Conservation (phyloP, 495 filamentous ascomycete species). For the Xylaria grammica region DNA sequence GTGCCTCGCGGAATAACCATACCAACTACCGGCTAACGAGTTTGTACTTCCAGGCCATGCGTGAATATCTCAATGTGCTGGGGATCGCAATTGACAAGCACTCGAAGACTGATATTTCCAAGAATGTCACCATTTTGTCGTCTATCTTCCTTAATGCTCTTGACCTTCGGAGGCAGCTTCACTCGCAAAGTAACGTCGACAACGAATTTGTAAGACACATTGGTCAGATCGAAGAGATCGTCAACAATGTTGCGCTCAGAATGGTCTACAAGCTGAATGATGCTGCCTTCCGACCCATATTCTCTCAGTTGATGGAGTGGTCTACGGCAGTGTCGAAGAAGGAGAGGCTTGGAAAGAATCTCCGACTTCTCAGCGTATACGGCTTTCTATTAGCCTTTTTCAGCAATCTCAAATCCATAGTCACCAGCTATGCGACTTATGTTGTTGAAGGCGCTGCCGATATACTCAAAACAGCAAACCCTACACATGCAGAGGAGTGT, state of each 20-base stretch:
- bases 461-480: slow-evolving; percentile 59
- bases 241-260: slow-evolving; percentile 74
- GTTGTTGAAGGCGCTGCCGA: slow-evolving; percentile 74
- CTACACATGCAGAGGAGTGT: slow-evolving; percentile 57
- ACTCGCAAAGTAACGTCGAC: slow-evolving; percentile 41
- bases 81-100: slow-evolving; percentile 73
- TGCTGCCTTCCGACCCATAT: slow-evolving; percentile 92
- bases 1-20: slow-evolving; percentile 25
- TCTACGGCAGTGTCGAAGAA: slow-evolving; percentile 60
- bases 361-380: slow-evolving; percentile 73
- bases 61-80: slow-evolving; percentile 69
- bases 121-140: slow-evolving; percentile 69
- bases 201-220: slow-evolving; percentile 52
- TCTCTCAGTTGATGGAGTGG: slow-evolving; percentile 83
- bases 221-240: slow-evolving; percentile 64
- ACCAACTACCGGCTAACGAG: slow-evolving; percentile 31
- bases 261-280: slow-evolving; percentile 98
- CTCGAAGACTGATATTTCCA: slow-evolving; percentile 72
- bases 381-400: slow-evolving; percentile 80
- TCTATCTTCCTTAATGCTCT: slow-evolving; percentile 72
- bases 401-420: slow-evolving; percentile 84
- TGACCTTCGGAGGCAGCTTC: slow-evolving; percentile 67
- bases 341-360: slow-evolving; percentile 57
- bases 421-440: slow-evolving; percentile 87
- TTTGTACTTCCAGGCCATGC: slow-evolving; percentile 55